Evolutionary conservation across 306 rosid genomes (phyloP), one percentile per base, ranked within the genome.

Genomic region (Inga laurina): DNA sequence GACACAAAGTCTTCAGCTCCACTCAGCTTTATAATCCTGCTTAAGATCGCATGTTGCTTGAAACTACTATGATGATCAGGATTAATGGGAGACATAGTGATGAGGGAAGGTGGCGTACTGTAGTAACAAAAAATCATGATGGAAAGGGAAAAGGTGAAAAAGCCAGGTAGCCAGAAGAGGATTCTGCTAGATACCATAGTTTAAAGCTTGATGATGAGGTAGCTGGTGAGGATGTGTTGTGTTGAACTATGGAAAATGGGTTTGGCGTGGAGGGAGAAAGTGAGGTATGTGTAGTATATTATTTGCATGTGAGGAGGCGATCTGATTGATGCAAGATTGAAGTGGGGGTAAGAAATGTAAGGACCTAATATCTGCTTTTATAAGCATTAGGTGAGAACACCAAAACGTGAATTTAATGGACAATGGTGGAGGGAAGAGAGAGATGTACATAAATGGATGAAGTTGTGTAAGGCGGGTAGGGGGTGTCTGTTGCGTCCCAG

Each of bases 281-380:
- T 82, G 82, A 77, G 81, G 72, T 27, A 77, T 76, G 72, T 3
- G 2, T 57, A 84, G 44, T 30, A 66, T 74, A 82, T 86, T 21
- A 72, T 83, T 78, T 74, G 81, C 73, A 77, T 70, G 87, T 67
- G 77, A 75, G 77, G 68, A 79, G 74, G 67, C 46, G 37, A 7
- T 75, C 80, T 32, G 79, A 64, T 4, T 72, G 61, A 73, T 5
- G 61, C 72, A 44, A 18, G 79, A 67, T 78, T 83, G 84, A 83
- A 87, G 89, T 91, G 84, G 85, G 85, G 93, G 74, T 71, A 92
- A 88, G 94, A 84, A 87, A 85, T 59, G 84, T 64, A 64, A 82
- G 83, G 78, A 74, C 15, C 48, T 85, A 76, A 46, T 66, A 51
- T 21, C 30, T 71, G 81, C 81, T 79, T 79, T 79, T 62, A n/a